Conservation (phyloP, 139 green algal genomes). For the Coelastrella sp. region DNA sequence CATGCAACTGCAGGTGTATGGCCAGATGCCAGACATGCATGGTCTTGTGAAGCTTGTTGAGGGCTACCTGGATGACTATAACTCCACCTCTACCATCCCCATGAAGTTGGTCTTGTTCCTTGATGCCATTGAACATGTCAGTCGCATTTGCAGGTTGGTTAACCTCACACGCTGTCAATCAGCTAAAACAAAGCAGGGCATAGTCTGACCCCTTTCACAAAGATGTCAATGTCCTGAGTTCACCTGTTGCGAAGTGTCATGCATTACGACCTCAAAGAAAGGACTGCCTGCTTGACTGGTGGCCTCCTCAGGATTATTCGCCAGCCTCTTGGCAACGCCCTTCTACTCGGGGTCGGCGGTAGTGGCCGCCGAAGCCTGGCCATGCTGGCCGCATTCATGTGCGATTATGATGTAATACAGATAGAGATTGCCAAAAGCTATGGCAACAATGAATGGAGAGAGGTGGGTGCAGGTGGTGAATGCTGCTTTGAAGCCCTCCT, state of each 20-base stretch:
- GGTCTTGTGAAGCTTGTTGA: conserved; percentile 65
- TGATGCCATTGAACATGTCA: conserved; percentile 92
- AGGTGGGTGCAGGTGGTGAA: conserved; percentile 34
- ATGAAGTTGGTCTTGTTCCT: conserved; percentile 94
- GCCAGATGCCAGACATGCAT: not conserved
- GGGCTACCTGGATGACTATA: conserved; percentile 85
- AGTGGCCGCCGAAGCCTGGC: conserved; percentile 79
- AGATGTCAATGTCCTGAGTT: too few relatives aligned
- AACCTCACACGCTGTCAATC: not conserved
- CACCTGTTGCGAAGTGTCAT: too few relatives aligned
- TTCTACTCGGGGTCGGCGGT: conserved; percentile 90
- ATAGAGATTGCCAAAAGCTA: conserved; percentile 86
- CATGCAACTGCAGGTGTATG: conserved; percentile 22
- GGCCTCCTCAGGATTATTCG: not conserved
- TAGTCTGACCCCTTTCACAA: too few relatives aligned
- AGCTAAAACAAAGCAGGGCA: not conserved
- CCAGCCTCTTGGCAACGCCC: conserved; percentile 83
- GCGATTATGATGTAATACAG: conserved; percentile 75
- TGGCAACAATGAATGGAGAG: conserved; percentile 68
- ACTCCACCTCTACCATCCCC: conserved; percentile 61
- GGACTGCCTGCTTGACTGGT: too few relatives aligned
- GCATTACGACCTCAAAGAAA: too few relatives aligned
- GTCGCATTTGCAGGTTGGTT: conserved; percentile 69
- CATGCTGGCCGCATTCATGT: conserved; percentile 82
- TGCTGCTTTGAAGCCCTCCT: not conserved